These are phyloP conservation scores for Aspergillus nanangensis DNA, from an alignment of 495 filamentous ascomycete species.

Conservation along the genomic window DNA sequence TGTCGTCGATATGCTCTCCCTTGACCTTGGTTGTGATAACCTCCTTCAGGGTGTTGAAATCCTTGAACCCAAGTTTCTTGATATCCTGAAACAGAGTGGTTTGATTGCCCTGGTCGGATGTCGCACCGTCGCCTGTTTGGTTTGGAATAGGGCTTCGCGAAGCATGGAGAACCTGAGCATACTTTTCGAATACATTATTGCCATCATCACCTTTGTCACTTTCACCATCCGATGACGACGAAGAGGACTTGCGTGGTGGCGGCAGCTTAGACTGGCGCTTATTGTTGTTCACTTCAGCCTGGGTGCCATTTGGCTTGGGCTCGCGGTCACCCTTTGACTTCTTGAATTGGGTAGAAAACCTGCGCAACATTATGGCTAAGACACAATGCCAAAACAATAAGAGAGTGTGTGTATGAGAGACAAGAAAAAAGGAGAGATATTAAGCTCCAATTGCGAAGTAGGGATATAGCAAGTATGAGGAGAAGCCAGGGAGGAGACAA, in stretches of 20 bases:
- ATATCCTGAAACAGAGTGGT: conserved; percentile 61
- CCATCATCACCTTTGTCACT: conserved; percentile 37
- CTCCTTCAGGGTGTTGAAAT: conserved; percentile 51
- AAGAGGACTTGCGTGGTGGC: conserved; percentile 24
- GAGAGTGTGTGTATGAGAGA: conserved; percentile 7
- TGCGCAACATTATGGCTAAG: conserved; percentile 41
- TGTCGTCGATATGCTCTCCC: conserved; percentile 63
- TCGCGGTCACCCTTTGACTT: conserved; percentile 43
- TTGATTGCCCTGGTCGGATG: conserved; percentile 44
- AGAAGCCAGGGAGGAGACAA: not conserved
- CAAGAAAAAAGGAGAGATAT: not conserved
- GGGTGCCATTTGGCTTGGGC: conserved; percentile 32
- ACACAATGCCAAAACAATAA: conserved; percentile 8
- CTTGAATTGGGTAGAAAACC: conserved; percentile 49
- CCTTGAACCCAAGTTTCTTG: conserved; percentile 55
- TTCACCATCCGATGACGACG: conserved; percentile 22
- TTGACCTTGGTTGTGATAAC: conserved; percentile 47
- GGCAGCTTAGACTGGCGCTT: conserved; percentile 39
- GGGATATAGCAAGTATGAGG: not conserved
- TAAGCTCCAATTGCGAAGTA: too few species aligned
- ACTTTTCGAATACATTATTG: conserved; percentile 52
- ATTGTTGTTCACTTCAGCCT: conserved; percentile 21
- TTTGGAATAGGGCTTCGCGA: conserved; percentile 61
- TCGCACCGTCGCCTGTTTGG: conserved; percentile 60
- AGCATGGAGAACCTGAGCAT: conserved; percentile 61